phyloP scores from a whole-genome alignment of 345 rosid genomes.

The Eutrema yunnanense region DNA sequence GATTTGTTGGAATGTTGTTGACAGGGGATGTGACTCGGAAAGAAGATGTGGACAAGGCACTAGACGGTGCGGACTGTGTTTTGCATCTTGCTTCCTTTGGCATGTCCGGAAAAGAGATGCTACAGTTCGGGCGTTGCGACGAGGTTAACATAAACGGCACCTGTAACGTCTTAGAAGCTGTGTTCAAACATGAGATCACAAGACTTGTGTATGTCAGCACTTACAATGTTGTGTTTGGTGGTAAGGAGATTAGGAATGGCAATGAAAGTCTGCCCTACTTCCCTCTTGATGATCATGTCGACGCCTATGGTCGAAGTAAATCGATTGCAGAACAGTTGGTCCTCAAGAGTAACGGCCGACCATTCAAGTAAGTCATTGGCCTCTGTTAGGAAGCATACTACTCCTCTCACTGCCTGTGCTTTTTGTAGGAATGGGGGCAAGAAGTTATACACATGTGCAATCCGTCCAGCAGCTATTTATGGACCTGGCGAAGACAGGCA shows the following conservation, averaged over 20 bases:
- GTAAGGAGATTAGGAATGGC: slow-evolving; percentile 75
- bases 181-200: slow-evolving; percentile 49
- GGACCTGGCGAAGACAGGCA: slow-evolving; percentile 96
- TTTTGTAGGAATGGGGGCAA: slow-evolving; percentile 48
- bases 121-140: slow-evolving; percentile 75
- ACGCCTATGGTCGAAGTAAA: slow-evolving; percentile 71
- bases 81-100: slow-evolving; percentile 90
- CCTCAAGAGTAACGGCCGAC: slow-evolving; percentile 64
- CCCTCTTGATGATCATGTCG: slow-evolving; percentile 70
- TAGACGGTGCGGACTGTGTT: slow-evolving; percentile 69
- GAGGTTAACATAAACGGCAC: slow-evolving; percentile 83
- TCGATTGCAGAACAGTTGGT: slow-evolving; percentile 82
- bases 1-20: not conserved
- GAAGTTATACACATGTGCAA: slow-evolving; percentile 62
- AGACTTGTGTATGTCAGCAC: slow-evolving; percentile 87
- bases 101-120: slow-evolving; percentile 96
- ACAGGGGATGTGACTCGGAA: slow-evolving; percentile 56
- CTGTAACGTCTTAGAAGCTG: slow-evolving; percentile 66
- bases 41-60: slow-evolving; percentile 58
- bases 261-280: slow-evolving; percentile 73
- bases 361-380: slow-evolving; percentile 52
- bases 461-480: slow-evolving; percentile 93
- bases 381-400: not conserved
- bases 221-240: slow-evolving; percentile 87
- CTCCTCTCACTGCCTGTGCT: not conserved